These are phyloP conservation scores for Leccinum variicolor DNA, from an alignment of 768 basidiomycete genomes.

Conservation along the genomic window DNA sequence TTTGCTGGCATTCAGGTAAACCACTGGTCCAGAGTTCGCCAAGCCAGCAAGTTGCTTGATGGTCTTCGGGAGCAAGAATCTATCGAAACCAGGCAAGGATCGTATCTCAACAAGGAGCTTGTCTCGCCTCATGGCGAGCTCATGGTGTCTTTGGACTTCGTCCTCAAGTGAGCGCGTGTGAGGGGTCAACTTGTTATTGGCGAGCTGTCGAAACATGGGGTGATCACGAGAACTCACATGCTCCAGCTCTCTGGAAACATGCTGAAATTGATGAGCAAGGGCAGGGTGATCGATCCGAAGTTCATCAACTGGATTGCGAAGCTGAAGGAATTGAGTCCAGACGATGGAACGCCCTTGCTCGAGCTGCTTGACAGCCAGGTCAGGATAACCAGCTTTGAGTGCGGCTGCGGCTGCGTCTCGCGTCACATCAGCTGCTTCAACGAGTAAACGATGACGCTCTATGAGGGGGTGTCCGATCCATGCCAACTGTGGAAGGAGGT, in stretches of 20 bases:
- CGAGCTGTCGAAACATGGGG: too few relatives aligned
- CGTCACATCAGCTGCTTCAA: neutral
- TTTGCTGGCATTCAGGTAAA: too few relatives aligned
- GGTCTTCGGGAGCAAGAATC: too few relatives aligned
- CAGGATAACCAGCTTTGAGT: neutral
- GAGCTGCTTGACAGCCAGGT: neutral
- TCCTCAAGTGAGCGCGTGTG: neutral
- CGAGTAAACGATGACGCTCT: neutral
- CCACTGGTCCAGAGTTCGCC: too few relatives aligned
- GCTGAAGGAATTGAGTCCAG: neutral
- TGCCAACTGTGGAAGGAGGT: neutral
- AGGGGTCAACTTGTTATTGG: too few relatives aligned
- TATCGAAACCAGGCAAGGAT: too few relatives aligned
- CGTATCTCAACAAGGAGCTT: too few relatives aligned
- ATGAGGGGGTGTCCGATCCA: neutral
- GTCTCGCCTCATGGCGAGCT: too few relatives aligned
- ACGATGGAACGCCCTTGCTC: neutral
- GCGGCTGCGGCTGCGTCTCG: neutral
- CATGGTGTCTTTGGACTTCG: neutral
- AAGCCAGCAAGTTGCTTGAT: too few relatives aligned
- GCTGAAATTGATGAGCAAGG: neutral
- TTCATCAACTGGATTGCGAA: neutral
- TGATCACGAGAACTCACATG: neutral
- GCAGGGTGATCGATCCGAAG: neutral
- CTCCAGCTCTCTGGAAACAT: neutral